Conservation (phyloP, 2,329 filamentous ascomycete genomes). For the Botrytis porri region DNA sequence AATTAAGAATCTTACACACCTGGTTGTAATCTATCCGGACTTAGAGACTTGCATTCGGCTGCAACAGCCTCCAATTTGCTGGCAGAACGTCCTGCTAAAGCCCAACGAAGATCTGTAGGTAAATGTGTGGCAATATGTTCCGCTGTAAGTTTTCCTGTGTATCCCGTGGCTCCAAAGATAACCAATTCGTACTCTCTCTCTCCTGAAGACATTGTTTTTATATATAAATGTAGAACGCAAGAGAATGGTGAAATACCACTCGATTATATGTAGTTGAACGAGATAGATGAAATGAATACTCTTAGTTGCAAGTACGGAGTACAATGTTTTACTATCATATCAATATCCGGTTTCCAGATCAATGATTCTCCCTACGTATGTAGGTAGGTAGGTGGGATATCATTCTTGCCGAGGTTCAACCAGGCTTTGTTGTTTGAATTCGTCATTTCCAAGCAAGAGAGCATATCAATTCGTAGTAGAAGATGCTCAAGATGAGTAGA, state of each 20-base stretch:
- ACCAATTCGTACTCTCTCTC: constrained; percentile 58
- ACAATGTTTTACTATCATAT: background rate
- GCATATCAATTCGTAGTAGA: background rate
- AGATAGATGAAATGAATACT: background rate
- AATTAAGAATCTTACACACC: constrained; percentile 46
- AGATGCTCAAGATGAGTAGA: background rate
- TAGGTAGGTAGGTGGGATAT: background rate
- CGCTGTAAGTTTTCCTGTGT: constrained; percentile 75
- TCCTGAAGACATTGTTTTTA: constrained; percentile 15
- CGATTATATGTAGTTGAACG: background rate
- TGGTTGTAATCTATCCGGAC: constrained; percentile 67
- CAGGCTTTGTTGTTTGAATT: background rate
- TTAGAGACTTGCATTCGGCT: constrained; percentile 62
- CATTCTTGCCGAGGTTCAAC: constrained; percentile 6
- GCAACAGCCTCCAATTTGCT: constrained; percentile 70
- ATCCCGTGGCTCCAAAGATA: constrained; percentile 70
- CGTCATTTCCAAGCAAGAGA: background rate
- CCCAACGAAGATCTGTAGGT: constrained; percentile 81
- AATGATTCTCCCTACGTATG: background rate
- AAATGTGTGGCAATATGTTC: constrained; percentile 70
- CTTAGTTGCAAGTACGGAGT: background rate
- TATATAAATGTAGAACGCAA: background rate
- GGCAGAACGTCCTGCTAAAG: constrained; percentile 77
- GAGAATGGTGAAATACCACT: background rate
- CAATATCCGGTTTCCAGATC: background rate